phyloP scores from a whole-genome alignment of 2,329 filamentous ascomycete genomes.

The Xylaria polymorpha region DNA sequence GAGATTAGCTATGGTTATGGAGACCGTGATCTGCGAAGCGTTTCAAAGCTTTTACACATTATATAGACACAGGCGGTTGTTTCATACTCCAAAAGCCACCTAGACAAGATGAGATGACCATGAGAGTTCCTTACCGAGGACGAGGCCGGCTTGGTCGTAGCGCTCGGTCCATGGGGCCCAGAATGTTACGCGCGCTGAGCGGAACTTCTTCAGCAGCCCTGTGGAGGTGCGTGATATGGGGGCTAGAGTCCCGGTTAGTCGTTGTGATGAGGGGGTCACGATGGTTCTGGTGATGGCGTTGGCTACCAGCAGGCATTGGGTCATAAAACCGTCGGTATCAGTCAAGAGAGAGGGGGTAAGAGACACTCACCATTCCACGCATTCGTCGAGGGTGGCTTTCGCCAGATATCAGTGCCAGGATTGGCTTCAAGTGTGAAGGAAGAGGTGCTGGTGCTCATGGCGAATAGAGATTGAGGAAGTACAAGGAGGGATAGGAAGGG shows the following conservation, averaged over 20 bases:
- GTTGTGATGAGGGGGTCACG: background rate
- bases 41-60: background rate
- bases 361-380: constrained; percentile 67
- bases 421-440: constrained; percentile 65
- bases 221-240: constrained; percentile 53
- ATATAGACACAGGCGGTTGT: background rate
- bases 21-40: background rate
- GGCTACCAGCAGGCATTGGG: background rate
- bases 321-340: background rate
- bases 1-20: background rate
- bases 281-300: background rate
- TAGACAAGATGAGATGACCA: background rate
- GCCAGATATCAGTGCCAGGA: constrained; percentile 79
- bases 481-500: no score
- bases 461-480: background rate
- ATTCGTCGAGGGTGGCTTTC: constrained; percentile 75
- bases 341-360: background rate
- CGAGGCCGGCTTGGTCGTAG: constrained; percentile 77
- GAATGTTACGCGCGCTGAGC: constrained; percentile 71
- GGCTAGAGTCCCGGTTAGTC: constrained; percentile 24
- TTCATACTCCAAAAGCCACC: background rate
- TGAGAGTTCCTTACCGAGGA: constrained; percentile 54
- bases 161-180: constrained; percentile 67
- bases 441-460: constrained; percentile 28
- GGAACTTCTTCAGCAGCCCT: constrained; percentile 65